A percentile compares a stretch with the other conserved stretches of the same genome.
Conservation (phyloP, 1,284 basidiomycete genomes). For the Gymnopus androsaceus region DNA sequence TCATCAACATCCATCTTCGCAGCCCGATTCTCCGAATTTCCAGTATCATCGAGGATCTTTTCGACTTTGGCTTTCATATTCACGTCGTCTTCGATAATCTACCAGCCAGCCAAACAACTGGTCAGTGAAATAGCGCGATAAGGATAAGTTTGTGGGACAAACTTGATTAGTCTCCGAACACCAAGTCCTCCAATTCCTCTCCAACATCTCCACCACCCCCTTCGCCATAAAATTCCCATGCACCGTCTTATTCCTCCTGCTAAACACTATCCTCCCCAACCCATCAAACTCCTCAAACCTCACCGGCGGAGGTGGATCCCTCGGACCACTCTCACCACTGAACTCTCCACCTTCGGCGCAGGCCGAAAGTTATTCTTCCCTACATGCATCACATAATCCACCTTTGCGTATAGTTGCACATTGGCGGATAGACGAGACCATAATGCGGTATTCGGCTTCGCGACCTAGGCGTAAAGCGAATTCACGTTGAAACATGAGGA, state of each 20-base stretch:
- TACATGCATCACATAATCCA: conserved; percentile 97
- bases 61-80: conserved; percentile 79
- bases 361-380: conserved; percentile 96
- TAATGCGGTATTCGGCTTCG: conserved; percentile 80
- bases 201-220: conserved; percentile 93
- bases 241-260: conserved; percentile 87
- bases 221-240: conserved; percentile 90
- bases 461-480: conserved; percentile 93
- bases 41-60: conserved; percentile 69
- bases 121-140: neutral
- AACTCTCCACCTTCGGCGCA: conserved; percentile 92
- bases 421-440: conserved; percentile 98
- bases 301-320: conserved; percentile 94
- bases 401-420: conserved; percentile 94
- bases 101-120: conserved; percentile 4
- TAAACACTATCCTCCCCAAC: conserved; percentile 81
- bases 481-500: conserved; percentile 99
- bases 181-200: conserved; percentile 95
- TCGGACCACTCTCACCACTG: conserved; percentile 91
- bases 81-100: conserved; percentile 76
- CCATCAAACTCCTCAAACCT: conserved; percentile 99
- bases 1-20: conserved; percentile 87
- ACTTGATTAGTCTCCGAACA: conserved; percentile 81
- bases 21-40: conserved; percentile 70
- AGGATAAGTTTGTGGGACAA: conserved; percentile 26